Conservation (phyloP, 306 rosid genomes). For the Mimosa pudica region DNA sequence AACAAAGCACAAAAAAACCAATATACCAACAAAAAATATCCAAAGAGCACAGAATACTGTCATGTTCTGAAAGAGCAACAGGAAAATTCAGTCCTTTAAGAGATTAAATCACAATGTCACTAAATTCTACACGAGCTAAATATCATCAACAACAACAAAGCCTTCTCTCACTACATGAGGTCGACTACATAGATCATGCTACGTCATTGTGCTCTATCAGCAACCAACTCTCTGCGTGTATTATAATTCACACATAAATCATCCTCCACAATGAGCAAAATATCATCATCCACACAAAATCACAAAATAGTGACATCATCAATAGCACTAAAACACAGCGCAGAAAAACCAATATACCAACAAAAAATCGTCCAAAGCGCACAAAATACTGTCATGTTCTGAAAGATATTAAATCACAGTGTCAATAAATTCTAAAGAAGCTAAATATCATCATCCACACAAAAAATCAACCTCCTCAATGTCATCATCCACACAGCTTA, state of each 20-base stretch:
- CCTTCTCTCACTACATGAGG: too few species aligned
- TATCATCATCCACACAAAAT: background rate
- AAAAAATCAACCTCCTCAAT: background rate
- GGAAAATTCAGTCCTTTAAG: background rate
- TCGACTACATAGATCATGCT: too few species aligned
- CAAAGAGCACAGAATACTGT: background rate
- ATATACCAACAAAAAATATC: background rate
- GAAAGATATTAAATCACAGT: slow-evolving; percentile 12
- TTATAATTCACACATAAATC: too few species aligned
- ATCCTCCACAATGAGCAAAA: too few species aligned
- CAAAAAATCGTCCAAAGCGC: background rate
- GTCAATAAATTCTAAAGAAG: background rate
- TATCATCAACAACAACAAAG: too few species aligned
- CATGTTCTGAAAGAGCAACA: background rate
- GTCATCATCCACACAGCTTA: background rate
- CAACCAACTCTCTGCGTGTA: too few species aligned
- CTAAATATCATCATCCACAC: too few species aligned
- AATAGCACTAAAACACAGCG: background rate
- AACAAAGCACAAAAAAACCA: slow-evolving; percentile 9
- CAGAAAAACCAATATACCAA: slow-evolving; percentile 1
- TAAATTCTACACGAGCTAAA: background rate
- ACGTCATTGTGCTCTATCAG: too few species aligned
- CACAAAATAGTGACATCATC: slow-evolving; percentile 21
- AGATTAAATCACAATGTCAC: slow-evolving; percentile 4
- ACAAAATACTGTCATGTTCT: background rate